A percentile compares a stretch with the other conserved stretches of the same genome.
Conservation (phyloP, 2,329 filamentous ascomycete genomes). For the Aspergillus fructus region DNA sequence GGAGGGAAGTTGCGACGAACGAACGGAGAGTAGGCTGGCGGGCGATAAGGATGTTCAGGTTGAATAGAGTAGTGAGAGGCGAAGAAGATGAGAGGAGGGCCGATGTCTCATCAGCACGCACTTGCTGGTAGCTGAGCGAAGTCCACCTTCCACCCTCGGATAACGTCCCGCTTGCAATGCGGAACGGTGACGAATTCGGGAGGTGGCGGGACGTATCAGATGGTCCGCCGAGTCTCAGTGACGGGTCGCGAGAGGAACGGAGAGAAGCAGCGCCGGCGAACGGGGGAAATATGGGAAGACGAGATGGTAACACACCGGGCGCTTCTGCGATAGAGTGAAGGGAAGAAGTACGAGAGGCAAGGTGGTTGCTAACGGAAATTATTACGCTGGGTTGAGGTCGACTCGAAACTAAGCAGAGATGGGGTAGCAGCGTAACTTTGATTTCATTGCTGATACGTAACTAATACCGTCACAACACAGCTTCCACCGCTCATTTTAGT, state of each 20-base stretch:
- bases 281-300: background rate
- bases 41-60: conserved; percentile 46
- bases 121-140: conserved; percentile 33
- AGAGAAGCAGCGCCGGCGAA: background rate
- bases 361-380: conserved; percentile 13
- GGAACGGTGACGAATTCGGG: conserved; percentile 31
- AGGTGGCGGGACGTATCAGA: conserved; percentile 28
- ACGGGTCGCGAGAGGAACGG: background rate
- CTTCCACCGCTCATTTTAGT: background rate
- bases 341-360: background rate
- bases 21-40: conserved; percentile 52
- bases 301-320: background rate
- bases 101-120: conserved; percentile 40
- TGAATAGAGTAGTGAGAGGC: conserved; percentile 47
- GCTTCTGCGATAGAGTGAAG: conserved; percentile 2
- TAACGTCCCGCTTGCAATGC: conserved; percentile 36
- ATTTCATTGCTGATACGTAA: background rate
- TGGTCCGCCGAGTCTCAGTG: conserved; percentile 9
- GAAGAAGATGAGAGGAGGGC: conserved; percentile 41
- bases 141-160: conserved; percentile 37
- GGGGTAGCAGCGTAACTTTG: conserved; percentile 9
- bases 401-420: conserved; percentile 1
- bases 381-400: conserved; percentile 3
- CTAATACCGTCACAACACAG: background rate
- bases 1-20: conserved; percentile 50